Percentiles rank a stretch among this genome's conserved stretches.
Evolutionary conservation across 805 yeast species (phyloP).

Genomic region (Vanderwaltozyma polyspora): DNA sequence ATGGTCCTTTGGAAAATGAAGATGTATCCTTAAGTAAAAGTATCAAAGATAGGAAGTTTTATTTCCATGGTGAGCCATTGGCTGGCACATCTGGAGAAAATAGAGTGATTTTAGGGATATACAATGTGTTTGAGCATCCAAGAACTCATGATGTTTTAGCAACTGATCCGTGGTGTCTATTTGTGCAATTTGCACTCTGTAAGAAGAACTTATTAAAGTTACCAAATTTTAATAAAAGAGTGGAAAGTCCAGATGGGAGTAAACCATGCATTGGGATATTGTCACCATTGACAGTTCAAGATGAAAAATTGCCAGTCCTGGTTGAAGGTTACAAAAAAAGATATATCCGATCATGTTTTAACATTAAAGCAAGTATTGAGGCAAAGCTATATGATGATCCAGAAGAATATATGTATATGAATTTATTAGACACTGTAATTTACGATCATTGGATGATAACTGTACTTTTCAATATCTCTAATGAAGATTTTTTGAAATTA

Average conservation of each 20-base stretch:
- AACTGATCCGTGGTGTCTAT: conserved; percentile 48
- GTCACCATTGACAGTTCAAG: conserved; percentile 39
- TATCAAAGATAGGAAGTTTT: conserved; percentile 16
- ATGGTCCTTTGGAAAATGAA: conserved; percentile 29
- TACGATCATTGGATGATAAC: conserved; percentile 41
- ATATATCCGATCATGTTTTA: conserved; percentile 28
- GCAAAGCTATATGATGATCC: conserved; percentile 24
- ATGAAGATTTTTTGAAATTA: conserved; percentile 13
- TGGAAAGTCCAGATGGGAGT: conserved; percentile 2
- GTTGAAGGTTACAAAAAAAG: conserved; percentile 36
- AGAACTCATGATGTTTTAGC: conserved; percentile 29
- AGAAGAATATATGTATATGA: conserved; percentile 28
- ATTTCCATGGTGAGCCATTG: conserved; percentile 7
- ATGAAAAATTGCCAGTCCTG: conserved; percentile 42
- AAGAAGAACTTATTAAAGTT: conserved; percentile 33
- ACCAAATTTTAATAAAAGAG: conserved; percentile 25
- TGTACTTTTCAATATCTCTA: conserved; percentile 17
- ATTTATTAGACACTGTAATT: conserved; percentile 36
- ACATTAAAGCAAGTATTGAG: conserved; percentile 29
- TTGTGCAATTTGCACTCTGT: conserved; percentile 33
- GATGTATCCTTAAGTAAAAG: conserved; percentile 20
- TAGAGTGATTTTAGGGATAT: conserved; percentile 45
- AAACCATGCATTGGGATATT: conserved; percentile 32
- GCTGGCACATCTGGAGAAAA: conserved; percentile 6
- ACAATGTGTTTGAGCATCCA: conserved; percentile 31